phyloP scores from a whole-genome alignment of 2,329 filamentous ascomycete species.

The Pestalotiopsis sp. region DNA sequence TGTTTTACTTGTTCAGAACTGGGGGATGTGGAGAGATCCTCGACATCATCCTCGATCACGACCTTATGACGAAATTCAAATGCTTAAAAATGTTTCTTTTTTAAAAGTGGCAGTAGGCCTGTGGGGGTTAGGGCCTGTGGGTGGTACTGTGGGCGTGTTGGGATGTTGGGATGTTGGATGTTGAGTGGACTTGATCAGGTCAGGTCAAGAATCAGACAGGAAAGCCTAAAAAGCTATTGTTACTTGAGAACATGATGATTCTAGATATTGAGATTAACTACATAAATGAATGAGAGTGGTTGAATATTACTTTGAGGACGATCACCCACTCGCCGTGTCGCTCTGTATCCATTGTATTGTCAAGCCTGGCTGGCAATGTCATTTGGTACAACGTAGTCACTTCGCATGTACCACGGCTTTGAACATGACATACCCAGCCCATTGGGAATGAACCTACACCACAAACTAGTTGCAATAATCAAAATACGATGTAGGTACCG shows the following conservation, averaged over 20 bases:
- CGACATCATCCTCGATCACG: constrained; percentile 34
- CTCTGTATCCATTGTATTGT: no score
- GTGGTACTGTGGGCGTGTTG: constrained; percentile 30
- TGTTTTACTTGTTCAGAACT: constrained; percentile 13
- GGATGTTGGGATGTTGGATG: constrained; percentile 40
- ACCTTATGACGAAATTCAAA: constrained; percentile 35
- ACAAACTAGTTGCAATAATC: no score
- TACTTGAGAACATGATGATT: constrained; percentile 37
- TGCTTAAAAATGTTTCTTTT: constrained; percentile 27
- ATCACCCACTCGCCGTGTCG: no score
- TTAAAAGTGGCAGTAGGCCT: constrained; percentile 42
- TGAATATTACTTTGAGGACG: background rate
- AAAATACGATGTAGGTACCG: no score
- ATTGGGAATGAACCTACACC: no score
- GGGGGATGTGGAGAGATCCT: constrained; percentile 22
- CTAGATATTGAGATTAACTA: constrained; percentile 31
- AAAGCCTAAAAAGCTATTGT: constrained; percentile 38
- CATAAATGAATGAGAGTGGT: constrained; percentile 23
- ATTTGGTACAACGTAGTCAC: no score
- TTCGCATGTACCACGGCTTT: no score
- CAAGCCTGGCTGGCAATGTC: no score
- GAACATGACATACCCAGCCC: no score
- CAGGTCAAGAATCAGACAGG: constrained; percentile 41
- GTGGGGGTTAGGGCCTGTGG: constrained; percentile 22
- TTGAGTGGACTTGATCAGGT: constrained; percentile 32